Base-by-base conservation (phyloP, 306 rosid genomes). In the Fagus crenata region DNA sequence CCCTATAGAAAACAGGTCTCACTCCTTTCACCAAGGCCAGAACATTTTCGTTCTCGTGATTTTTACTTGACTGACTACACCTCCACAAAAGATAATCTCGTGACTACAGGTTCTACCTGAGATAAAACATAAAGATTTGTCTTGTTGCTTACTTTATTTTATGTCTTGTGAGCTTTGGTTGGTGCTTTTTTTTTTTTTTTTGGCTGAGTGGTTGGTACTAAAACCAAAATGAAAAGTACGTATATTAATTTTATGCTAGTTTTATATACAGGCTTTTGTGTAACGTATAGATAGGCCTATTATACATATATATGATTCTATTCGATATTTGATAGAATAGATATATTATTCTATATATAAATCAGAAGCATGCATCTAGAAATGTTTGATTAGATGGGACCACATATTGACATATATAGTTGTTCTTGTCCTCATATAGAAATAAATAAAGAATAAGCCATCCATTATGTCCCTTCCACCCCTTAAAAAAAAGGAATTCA, bases 31-130 rank as follows among this genome's bases (percentile, higher is more conserved):
- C 1, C 6, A 13, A 31, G 36, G 31, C 33, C 78, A 64, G 69
- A 81, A 63, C 14, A 63, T n/a, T 70, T 75, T 12, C 1, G 43
- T 3, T 40, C 84, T 75, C 78, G 81, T 81, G 84, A 81, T 36
- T 46, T 22, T 46, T 22, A 11, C 32, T 75, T 31, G 53, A 73
- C 78, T 64, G 75, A 53, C 53, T 5, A 43, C 49, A 5, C 32
- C 14, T 13, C 9, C 59, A 22, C 18, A 75, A 49, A 39, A 77
- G 15, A 64, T 71, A 7, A 63, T 76, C 85, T 72, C 85, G 85
- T 76, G 85, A 77, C 75, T 53, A 51, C 31, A 43, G 3, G 32
- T 2, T 5, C 4, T 4, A 35, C 28, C 67, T 6, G 55, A 2
- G 32, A 15, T n/a, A 7, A 9, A 69, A 75, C 55, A 22, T 18